Conservation (phyloP, 306 rosid genomes). For the Gleditsia sinensis region DNA sequence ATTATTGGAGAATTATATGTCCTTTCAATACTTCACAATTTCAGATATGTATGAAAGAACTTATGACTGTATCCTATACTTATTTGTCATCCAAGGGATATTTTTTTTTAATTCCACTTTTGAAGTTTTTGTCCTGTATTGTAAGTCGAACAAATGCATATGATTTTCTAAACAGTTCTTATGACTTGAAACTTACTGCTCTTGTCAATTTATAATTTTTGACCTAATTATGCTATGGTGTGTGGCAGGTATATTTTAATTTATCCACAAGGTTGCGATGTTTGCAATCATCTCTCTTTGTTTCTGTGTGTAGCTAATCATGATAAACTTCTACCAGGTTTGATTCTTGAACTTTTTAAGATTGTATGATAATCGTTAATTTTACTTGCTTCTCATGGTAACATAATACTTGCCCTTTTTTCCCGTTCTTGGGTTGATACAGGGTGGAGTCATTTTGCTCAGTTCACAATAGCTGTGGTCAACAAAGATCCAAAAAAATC, state of each 20-base stretch:
- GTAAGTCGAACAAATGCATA: slow-evolving; percentile 4
- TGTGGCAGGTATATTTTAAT: slow-evolving; percentile 74
- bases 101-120: not conserved
- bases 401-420: not conserved
- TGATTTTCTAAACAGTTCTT: slow-evolving; percentile 28
- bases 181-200: slow-evolving; percentile 22
- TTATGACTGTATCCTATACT: not conserved
- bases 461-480: slow-evolving; percentile 85
- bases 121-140: slow-evolving; percentile 25
- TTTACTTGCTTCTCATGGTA: not conserved
- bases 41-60: not conserved
- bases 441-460: slow-evolving; percentile 92
- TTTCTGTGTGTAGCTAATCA: slow-evolving; percentile 82
- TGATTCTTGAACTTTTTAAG: slow-evolving; percentile 13
- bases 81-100: not conserved
- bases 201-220: slow-evolving; percentile 15
- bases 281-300: slow-evolving; percentile 78
- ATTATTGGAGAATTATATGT: not conserved
- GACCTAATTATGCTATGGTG: slow-evolving; percentile 20
- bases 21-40: slow-evolving; percentile 14
- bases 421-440: not conserved
- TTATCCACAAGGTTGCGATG: slow-evolving; percentile 82
- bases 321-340: slow-evolving; percentile 83
- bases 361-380: slow-evolving; percentile 5
- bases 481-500: slow-evolving; percentile 80